Base-by-base conservation (phyloP, 805 yeast genomes). In the Hanseniaspora jakobsenii region DNA sequence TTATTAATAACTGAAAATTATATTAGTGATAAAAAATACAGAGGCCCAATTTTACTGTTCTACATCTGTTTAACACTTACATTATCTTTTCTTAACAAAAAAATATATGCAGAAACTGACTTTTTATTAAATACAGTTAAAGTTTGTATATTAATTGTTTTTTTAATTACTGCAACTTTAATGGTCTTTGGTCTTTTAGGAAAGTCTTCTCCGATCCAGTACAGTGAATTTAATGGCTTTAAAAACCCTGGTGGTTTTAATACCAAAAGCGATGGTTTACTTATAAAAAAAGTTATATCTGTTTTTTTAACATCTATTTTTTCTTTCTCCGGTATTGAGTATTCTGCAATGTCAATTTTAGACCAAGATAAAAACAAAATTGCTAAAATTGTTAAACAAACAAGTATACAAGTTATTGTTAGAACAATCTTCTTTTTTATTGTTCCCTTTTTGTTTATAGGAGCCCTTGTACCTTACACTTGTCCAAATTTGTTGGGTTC, bases 221-320 rank as follows among this genome's bases (percentile, higher is more conserved):
- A 30, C 16, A 13, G 9, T 2, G 13, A 9, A 10, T 52, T 51
- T 3, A 56, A 55, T 21, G 65, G 59, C 4, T 61, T 63, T 30
- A 62, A 68, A 23, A 23, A 17, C 6, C 76, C 77, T 6, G 81
- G 81, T 40, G 67, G 75, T 1, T 72, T 73, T 52, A 66, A 71
- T 14, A 56, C 30, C 2, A 13, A 14, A 9, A 7, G 27, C 61
- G 48, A 54, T 55, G 47, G 44, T 1, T 9, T 34, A 1, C 72
- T 73, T 9, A 63, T 77, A 56, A 78, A 78, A 61, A 82, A 81
- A 48, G 73, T 79, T 22, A 69, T 73, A 51, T 63, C 76, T 4
- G 78, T 73, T 10, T 75, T 79, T 49, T 76, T 77, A 43, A 72
- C 77, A 26, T 82, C 85, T n/a, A 82, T 85, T 0, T 80, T 78